phyloP scores from a whole-genome alignment of 495 filamentous ascomycete species.

The Talaromyces trachyspermus region DNA sequence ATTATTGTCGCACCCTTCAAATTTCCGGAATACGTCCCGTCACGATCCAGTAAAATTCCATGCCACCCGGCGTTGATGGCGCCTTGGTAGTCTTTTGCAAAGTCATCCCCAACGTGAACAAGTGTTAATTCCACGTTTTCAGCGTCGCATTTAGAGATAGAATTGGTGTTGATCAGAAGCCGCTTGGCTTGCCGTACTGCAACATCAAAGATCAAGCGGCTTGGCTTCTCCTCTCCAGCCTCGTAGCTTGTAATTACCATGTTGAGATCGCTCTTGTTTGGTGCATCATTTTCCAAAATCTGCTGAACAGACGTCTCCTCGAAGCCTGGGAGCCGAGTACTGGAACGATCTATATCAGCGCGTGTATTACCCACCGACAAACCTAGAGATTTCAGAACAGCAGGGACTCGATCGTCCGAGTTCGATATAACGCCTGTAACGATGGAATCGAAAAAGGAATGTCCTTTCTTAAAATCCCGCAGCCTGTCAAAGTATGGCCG shows the following conservation, averaged over 20 bases:
- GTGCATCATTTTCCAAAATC: background rate
- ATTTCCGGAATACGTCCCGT: conserved; percentile 7
- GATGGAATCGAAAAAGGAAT: conserved; percentile 24
- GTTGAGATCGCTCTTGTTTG: conserved; percentile 44
- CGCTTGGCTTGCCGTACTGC: conserved; percentile 33
- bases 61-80: conserved; percentile 60
- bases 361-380: conserved; percentile 41
- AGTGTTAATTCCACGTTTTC: conserved; percentile 30
- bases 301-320: conserved; percentile 19
- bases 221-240: conserved; percentile 62
- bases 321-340: conserved; percentile 33
- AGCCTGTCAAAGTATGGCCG: conserved; percentile 44
- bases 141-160: background rate
- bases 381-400: conserved; percentile 54
- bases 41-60: conserved; percentile 42
- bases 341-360: conserved; percentile 26
- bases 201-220: conserved; percentile 53
- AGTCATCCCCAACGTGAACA: conserved; percentile 65
- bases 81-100: conserved; percentile 52
- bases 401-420: conserved; percentile 63
- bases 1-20: conserved; percentile 15
- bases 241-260: conserved; percentile 69
- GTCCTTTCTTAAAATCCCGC: conserved; percentile 9
- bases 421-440: conserved; percentile 67
- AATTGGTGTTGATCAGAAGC: background rate